Conservation (phyloP, 768 basidiomycete species). For the Trametes cingulata region DNA sequence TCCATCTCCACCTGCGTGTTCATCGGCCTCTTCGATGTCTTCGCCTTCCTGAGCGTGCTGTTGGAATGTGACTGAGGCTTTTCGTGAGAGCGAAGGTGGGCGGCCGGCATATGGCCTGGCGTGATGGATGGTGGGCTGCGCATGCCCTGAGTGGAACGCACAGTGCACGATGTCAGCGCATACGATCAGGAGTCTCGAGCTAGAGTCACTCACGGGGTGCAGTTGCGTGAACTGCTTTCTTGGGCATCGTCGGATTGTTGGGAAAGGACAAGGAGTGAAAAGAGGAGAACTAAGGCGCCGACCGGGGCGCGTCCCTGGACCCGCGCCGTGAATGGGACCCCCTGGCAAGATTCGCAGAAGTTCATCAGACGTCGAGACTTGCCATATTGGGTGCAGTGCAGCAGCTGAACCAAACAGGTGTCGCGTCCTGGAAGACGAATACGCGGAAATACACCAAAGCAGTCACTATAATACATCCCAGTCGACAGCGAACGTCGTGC, state of each 20-base stretch:
- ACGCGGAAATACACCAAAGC: neutral
- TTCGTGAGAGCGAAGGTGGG: neutral
- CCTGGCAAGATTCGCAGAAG: neutral
- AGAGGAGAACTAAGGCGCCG: no score
- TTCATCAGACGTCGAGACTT: slow-evolving; percentile 5
- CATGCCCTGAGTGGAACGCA: no score
- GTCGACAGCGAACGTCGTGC: neutral
- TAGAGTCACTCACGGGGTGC: no score
- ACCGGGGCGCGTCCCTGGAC: no score
- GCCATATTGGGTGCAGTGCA: slow-evolving; percentile 3
- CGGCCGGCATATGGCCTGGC: neutral
- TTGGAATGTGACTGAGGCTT: neutral
- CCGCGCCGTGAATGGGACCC: neutral
- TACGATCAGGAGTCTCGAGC: no score
- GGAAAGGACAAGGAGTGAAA: no score
- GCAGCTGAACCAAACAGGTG: neutral
- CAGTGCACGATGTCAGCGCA: no score
- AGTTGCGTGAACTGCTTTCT: no score
- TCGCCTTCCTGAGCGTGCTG: neutral
- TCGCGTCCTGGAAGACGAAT: neutral
- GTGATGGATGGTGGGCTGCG: no score
- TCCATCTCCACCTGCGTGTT: slow-evolving; percentile 1
- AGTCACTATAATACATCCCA: neutral
- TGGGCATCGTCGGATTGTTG: no score
- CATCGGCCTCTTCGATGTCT: slow-evolving; percentile 7